Conservation (phyloP, 2,329 filamentous ascomycete species). For the Calonectria leucothoes region DNA sequence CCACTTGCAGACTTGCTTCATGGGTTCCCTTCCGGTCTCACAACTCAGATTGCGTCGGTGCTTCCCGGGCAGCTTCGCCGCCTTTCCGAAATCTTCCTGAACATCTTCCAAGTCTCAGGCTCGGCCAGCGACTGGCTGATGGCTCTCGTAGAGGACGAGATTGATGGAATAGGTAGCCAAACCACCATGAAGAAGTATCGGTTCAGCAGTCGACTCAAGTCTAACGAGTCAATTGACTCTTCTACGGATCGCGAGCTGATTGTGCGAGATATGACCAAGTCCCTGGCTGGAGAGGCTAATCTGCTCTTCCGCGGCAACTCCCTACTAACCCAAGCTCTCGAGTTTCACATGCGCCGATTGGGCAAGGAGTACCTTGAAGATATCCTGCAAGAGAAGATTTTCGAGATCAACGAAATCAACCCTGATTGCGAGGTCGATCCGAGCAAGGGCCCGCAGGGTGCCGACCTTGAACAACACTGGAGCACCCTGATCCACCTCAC, state of each 20-base stretch:
- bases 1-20: constrained; percentile 86
- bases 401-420: constrained; percentile 90
- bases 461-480: constrained; percentile 89
- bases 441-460: constrained; percentile 71
- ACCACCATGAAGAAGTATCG: constrained; percentile 78
- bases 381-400: constrained; percentile 84
- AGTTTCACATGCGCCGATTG: constrained; percentile 94
- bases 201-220: constrained; percentile 77
- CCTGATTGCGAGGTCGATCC: constrained; percentile 97
- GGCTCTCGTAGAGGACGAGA: constrained; percentile 94
- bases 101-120: constrained; percentile 95
- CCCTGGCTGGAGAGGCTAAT: constrained; percentile 88
- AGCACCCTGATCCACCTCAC: constrained; percentile 79
- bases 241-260: constrained; percentile 75
- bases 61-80: constrained; percentile 81
- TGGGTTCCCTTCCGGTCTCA: constrained; percentile 84
- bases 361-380: constrained; percentile 94
- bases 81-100: constrained; percentile 87
- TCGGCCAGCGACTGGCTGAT: constrained; percentile 90
- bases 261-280: constrained; percentile 82
- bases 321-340: constrained; percentile 89
- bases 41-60: constrained; percentile 83
- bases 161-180: constrained; percentile 90
- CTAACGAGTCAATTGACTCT: constrained; percentile 75
- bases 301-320: constrained; percentile 96